These are phyloP conservation scores for Lactifluus echinatus DNA, from an alignment of 768 basidiomycete species.

Conservation along the genomic window DNA sequence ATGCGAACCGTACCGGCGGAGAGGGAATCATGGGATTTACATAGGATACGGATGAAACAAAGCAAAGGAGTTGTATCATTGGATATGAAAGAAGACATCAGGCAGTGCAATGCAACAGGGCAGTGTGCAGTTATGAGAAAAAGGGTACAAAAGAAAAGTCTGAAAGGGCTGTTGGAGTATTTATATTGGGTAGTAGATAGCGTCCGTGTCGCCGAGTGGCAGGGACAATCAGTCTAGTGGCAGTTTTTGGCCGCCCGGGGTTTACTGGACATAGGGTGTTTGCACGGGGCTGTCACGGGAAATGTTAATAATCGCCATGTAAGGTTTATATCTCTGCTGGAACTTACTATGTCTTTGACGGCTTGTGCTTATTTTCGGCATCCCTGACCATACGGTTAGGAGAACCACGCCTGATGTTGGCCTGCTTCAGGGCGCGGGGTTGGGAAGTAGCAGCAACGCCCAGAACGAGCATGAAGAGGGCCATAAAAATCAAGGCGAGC, in stretches of 20 bases:
- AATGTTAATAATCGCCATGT: not conserved
- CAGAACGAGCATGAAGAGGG: constrained; percentile 8
- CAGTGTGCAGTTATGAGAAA: not conserved
- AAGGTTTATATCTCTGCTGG: not conserved
- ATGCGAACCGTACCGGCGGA: not conserved
- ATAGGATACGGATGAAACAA: not conserved
- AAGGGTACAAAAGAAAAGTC: not conserved
- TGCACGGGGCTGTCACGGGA: not conserved
- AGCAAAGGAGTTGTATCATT: not conserved
- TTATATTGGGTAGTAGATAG: not conserved
- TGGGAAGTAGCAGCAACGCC: not conserved
- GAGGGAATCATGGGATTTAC: not conserved
- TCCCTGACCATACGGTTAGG: not conserved
- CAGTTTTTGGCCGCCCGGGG: not conserved
- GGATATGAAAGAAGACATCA: not conserved
- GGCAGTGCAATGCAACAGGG: not conserved
- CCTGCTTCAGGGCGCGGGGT: constrained; percentile 25
- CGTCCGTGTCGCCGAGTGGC: not conserved
- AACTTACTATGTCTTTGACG: constrained; percentile 3
- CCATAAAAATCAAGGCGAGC: not conserved
- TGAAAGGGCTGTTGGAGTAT: not conserved
- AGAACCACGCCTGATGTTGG: constrained; percentile 23
- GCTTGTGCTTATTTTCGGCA: not conserved
- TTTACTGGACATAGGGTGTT: not conserved
- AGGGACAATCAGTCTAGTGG: not conserved